Conservation (phyloP, 768 basidiomycete genomes). For the Podaxis carcinomalis region DNA sequence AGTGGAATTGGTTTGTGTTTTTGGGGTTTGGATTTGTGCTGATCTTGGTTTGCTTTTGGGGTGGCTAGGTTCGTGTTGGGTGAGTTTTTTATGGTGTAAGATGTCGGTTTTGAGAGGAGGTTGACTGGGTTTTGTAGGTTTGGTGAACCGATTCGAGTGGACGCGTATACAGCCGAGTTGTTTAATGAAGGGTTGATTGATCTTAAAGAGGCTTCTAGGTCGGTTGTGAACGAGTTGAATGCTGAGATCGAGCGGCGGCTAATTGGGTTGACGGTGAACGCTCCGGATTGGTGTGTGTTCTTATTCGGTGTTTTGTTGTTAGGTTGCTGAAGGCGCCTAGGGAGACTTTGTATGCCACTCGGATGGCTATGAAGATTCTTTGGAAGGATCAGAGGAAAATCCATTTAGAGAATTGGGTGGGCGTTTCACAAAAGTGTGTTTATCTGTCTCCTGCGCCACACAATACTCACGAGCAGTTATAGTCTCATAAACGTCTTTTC, state of each 20-base stretch:
- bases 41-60: not conserved
- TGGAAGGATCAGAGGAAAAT: slow-evolving; percentile 47
- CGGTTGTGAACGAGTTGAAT: slow-evolving; percentile 56
- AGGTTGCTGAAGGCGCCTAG: slow-evolving; percentile 25
- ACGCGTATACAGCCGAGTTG: slow-evolving; percentile 43
- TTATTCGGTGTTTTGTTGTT: not conserved
- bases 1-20: slow-evolving; percentile 17
- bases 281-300: slow-evolving; percentile 56
- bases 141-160: slow-evolving; percentile 47
- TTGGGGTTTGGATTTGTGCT: no score
- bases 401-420: slow-evolving; percentile 44
- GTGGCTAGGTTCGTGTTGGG: slow-evolving; percentile 21
- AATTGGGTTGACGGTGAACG: slow-evolving; percentile 54
- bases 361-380: slow-evolving; percentile 53
- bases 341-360: slow-evolving; percentile 58
- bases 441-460: not conserved
- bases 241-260: slow-evolving; percentile 44
- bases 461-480: not conserved
- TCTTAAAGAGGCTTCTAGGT: slow-evolving; percentile 30
- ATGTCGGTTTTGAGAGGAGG: not conserved
- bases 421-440: slow-evolving; percentile 54
- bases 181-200: slow-evolving; percentile 31
- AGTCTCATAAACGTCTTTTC: slow-evolving; percentile 15
- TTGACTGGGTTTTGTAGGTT: slow-evolving; percentile 32
- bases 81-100: slow-evolving; percentile 3